Evolutionary conservation across 352 stramenopile species (phyloP), one percentile per base, ranked within the genome.

Genomic region (Phytophthora pistaciae): DNA sequence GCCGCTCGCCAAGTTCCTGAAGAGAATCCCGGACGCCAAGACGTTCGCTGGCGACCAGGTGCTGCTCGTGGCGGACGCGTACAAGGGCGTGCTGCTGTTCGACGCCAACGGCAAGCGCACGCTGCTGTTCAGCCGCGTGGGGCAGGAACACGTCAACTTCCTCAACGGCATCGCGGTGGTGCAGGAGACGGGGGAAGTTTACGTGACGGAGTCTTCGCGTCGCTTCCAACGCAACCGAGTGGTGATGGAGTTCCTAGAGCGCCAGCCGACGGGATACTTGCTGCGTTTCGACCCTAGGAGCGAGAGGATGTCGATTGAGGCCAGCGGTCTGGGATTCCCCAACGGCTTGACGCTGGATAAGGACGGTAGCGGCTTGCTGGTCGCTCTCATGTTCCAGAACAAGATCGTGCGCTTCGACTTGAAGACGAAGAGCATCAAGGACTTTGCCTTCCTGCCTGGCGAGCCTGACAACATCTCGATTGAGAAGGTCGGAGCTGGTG

Each of bases 361-460:
- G 42, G 66, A 84, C 59, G 69, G 71, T 16, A 68, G 61, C 7
- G 73, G 74, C 11, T 52, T 92, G 55, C 56, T 92, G 7, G 75
- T 92, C 14, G 75, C 70, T n/a, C 56, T 90, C 25, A 79, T 72
- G 21, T 80, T 82, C 60, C 77, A 85, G 55, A 80, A 87, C 71
- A 92, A 92, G 60, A 71, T 92, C 31, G 76, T 85, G 38, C 81
- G 79, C 40, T 92, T 80, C 44, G 75, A 81, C 38, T 64, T 90
- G 0, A 55, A 66, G 36, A 87, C 77, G 7, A 72, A 76, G 53
- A 64, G 71, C 54, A 36, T 92, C 3, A 68, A 79, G 29, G 82
- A 92, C 56, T 92, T 90, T 66, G 84, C 84, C 13, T 92, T 85
- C 61, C 54, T 89, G 36, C 82, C 84, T 2, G 82, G 82, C 31